phyloP scores from a whole-genome alignment of 1,284 basidiomycete species.

The Cerrena zonata region DNA sequence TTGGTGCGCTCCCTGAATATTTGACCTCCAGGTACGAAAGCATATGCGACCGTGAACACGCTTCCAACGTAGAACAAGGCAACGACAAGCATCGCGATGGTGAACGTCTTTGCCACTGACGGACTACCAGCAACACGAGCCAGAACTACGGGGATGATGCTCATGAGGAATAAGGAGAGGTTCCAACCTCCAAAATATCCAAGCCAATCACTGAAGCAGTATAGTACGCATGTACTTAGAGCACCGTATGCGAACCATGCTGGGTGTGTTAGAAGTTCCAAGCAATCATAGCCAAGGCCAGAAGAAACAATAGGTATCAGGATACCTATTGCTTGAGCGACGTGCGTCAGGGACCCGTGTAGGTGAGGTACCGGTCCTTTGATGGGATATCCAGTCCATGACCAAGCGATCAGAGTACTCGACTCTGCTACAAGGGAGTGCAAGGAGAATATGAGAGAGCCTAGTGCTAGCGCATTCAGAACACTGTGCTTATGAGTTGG shows the following conservation, averaged over 20 bases:
- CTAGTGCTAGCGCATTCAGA: constrained; percentile 57
- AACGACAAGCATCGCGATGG: constrained; percentile 57
- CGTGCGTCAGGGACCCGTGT: constrained; percentile 65
- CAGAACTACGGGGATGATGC: constrained; percentile 55
- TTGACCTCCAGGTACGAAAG: constrained; percentile 83
- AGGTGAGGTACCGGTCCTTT: constrained; percentile 73
- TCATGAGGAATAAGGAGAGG: constrained; percentile 65
- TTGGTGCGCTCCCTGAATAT: constrained; percentile 80
- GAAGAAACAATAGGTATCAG: constrained; percentile 37
- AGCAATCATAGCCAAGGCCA: constrained; percentile 15
- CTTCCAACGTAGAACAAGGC: constrained; percentile 64
- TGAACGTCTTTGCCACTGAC: constrained; percentile 45
- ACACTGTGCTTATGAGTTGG: constrained; percentile 36
- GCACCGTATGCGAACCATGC: constrained; percentile 48
- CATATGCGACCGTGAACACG: constrained; percentile 82
- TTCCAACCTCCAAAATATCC: constrained; percentile 71
- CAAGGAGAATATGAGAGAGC: constrained; percentile 69
- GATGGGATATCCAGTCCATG: constrained; percentile 84
- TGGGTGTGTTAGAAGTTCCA: constrained; percentile 35
- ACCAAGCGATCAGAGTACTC: constrained; percentile 83
- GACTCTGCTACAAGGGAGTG: constrained; percentile 78
- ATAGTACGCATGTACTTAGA: constrained; percentile 52
- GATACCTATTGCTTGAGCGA: constrained; percentile 59
- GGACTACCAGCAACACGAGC: constrained; percentile 35
- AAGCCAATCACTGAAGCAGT: constrained; percentile 62